phyloP scores from a whole-genome alignment of 768 basidiomycete species.

The Leccinum subgranulosum region DNA sequence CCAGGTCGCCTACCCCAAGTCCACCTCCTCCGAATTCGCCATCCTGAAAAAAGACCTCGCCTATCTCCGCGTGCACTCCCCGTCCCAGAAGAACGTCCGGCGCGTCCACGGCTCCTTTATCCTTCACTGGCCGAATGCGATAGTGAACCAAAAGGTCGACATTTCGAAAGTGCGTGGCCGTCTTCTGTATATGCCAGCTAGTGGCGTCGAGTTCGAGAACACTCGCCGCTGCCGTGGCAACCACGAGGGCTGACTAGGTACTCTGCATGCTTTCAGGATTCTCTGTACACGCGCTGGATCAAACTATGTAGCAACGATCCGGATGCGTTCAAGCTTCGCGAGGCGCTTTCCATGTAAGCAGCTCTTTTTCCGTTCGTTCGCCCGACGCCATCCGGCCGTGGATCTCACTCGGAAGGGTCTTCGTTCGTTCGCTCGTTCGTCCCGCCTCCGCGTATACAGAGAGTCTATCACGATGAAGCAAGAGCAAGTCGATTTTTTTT shows the following conservation, averaged over 20 bases:
- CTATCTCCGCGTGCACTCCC: conserved; percentile 30
- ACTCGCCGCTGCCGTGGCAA: not conserved
- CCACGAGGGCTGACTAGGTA: not conserved
- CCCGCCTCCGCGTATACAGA: conserved; percentile 1
- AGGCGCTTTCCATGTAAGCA: conserved; percentile 29
- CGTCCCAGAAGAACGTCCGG: conserved; percentile 26
- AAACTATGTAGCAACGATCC: conserved; percentile 23
- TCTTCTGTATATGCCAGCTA: too few species aligned
- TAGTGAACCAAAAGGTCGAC: not conserved
- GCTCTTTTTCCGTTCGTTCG: not conserved
- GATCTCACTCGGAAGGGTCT: conserved; percentile 6
- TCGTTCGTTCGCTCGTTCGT: not conserved
- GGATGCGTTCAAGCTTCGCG: conserved; percentile 21
- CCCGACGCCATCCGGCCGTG: not conserved
- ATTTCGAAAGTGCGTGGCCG: conserved; percentile 1
- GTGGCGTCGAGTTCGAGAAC: too few species aligned
- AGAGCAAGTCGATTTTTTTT: conserved; percentile 17
- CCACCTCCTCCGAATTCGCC: conserved; percentile 16
- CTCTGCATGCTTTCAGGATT: conserved; percentile 10
- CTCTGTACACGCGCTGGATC: conserved; percentile 25
- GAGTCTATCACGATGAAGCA: conserved; percentile 22
- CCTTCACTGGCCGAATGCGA: conserved; percentile 24
- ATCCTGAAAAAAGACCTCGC: conserved; percentile 27
- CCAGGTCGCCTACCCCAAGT: conserved; percentile 10
- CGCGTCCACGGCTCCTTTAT: conserved; percentile 20